Evolutionary conservation across 352 stramenopile genomes (phyloP).

Genomic region (Aphanomyces invadans): DNA sequence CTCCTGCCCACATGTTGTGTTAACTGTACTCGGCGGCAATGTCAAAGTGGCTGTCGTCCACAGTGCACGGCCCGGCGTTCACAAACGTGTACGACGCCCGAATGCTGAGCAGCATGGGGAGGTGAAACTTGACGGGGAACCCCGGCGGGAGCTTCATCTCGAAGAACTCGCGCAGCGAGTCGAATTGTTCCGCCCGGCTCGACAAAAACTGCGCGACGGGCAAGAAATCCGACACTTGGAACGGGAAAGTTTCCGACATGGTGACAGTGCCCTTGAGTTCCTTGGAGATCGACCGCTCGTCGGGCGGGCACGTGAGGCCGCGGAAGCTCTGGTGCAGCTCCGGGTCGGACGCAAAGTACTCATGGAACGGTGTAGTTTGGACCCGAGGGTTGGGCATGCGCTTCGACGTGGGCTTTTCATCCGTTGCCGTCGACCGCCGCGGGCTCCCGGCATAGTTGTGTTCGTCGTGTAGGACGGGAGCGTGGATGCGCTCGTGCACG

Average conservation of each 20-base stretch:
- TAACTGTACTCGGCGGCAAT: not conserved
- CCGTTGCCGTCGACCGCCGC: not conserved
- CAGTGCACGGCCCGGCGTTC: slow-evolving; percentile 28
- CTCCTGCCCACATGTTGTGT: too few species aligned
- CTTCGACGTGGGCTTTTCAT: too few species aligned
- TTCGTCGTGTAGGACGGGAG: slow-evolving; percentile 6
- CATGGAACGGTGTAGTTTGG: slow-evolving; percentile 52
- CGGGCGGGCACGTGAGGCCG: slow-evolving; percentile 51
- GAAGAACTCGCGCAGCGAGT: slow-evolving; percentile 80
- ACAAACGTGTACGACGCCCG: slow-evolving; percentile 77
- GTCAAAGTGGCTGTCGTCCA: slow-evolving; percentile 20
- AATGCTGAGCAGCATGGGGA: slow-evolving; percentile 78
- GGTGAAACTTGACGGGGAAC: slow-evolving; percentile 72
- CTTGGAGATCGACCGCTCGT: slow-evolving; percentile 38
- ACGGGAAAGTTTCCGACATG: slow-evolving; percentile 70
- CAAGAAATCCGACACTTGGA: slow-evolving; percentile 58
- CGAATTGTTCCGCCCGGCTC: slow-evolving; percentile 60
- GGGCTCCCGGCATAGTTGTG: not conserved
- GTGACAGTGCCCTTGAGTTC: slow-evolving; percentile 73
- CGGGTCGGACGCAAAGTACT: slow-evolving; percentile 47
- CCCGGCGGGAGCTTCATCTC: slow-evolving; percentile 75
- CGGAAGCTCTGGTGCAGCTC: slow-evolving; percentile 32
- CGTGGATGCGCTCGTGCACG: not conserved
- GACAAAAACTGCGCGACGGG: slow-evolving; percentile 73
- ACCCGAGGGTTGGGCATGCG: slow-evolving; percentile 66